These are phyloP conservation scores for Isoetes engelmannii DNA, from an alignment of 83 land plant genomes.

Conservation along the genomic window DNA sequence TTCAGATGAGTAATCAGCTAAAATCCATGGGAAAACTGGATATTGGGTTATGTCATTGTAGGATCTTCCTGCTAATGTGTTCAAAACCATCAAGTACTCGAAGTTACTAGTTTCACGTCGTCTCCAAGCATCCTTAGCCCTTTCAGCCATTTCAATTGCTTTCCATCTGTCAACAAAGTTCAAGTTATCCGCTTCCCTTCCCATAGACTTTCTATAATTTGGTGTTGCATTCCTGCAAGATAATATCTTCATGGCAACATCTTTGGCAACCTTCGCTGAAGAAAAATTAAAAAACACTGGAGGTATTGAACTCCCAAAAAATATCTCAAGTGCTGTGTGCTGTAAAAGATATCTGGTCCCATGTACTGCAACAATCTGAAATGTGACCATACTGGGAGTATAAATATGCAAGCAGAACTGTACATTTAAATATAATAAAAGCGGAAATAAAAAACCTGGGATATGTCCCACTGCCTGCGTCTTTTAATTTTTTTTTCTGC, in stretches of 20 bases:
- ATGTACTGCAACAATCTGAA: constrained; percentile 80
- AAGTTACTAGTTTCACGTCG: constrained; percentile 91
- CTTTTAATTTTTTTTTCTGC: constrained; percentile 55
- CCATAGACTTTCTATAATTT: constrained; percentile 46
- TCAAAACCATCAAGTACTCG: constrained; percentile 84
- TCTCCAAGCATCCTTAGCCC: constrained; percentile 77
- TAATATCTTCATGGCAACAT: constrained; percentile 59
- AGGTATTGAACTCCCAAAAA: constrained; percentile 71
- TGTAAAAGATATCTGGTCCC: constrained; percentile 87
- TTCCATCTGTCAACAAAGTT: constrained; percentile 69
- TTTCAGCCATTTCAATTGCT: constrained; percentile 78
- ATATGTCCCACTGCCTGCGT: constrained; percentile 76
- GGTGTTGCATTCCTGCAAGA: constrained; percentile 52
- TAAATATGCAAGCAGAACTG: background rate
- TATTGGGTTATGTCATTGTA: constrained; percentile 97
- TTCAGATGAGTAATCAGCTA: constrained; percentile 90
- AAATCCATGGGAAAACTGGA: constrained; percentile 95
- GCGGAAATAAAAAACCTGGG: constrained; percentile 47
- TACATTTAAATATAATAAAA: background rate
- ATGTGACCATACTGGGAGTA: background rate
- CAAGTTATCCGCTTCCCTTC: constrained; percentile 49
- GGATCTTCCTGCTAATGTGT: constrained; percentile 91
- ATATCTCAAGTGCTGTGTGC: constrained; percentile 85
- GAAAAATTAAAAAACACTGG: constrained; percentile 86
- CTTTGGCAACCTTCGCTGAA: constrained; percentile 71